Base-by-base conservation (phyloP, 2,329 filamentous ascomycete genomes). In the Fusarium longipes region DNA sequence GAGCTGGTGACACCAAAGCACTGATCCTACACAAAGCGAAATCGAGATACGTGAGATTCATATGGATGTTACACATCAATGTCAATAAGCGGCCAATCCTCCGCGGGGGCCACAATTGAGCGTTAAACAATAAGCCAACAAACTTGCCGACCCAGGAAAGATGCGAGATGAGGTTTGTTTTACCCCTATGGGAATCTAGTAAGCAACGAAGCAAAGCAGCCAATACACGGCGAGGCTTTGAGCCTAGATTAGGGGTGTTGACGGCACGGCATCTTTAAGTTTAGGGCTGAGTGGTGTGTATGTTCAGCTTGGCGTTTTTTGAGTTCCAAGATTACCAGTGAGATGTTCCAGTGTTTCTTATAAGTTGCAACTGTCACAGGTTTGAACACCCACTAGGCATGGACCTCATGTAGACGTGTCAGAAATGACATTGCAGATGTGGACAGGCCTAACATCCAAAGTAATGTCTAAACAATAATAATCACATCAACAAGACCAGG, bases 201-300 rank as follows among this genome's bases (percentile, higher is more conserved):
- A 55, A 56, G 45, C 27, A 56, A 49, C 15, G 45, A n/a, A 38
- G 17, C 22, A 18, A 25, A 36, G 29, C 24, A 27, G 30, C 45
- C 22, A 36, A 36, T 49, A 30, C n/a, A 18, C 38, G 14, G 12
- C 14, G 8, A 49, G 24, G n/a, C 32, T 24, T 36, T 49, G 20
- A 38, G 22, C 45, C 24, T 38, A 45, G n/a, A 36, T 49, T 27
- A 45, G 45, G 42, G 32, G 38, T 50, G 50, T 35, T 57, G 44
- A 59, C 45, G 56, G 39, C 35, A 51, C 39, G 51, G 39, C 33
- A 54, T 38, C 27, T 35, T 43, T 18, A 49, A 60, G 60, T 30
- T 44, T 64, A 62, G 57, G 52, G 57, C 68, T 57, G 59, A 71
- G 44, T 47, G 57, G 38, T 25, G 22, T 40, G 27, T 48, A 39